Conservation (phyloP, 148 eudicot genomes). For the Drosera capensis region DNA sequence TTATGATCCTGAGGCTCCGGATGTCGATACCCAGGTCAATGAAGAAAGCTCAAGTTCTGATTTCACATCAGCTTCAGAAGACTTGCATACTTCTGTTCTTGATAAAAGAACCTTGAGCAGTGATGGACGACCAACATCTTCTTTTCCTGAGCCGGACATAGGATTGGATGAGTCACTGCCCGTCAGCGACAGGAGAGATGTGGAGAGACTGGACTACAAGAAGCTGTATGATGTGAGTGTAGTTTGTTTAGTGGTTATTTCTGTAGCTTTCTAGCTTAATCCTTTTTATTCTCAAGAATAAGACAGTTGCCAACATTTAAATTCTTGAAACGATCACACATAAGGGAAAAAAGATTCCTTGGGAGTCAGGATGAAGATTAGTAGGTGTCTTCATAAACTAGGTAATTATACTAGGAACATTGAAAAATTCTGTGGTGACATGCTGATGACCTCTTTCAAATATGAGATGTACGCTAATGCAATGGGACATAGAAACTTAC, state of each 20-base stretch:
- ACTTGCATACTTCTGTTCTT: conserved; percentile 29
- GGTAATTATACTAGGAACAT: too few relatives aligned
- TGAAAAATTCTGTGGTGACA: too few relatives aligned
- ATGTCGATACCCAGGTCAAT: conserved; percentile 28
- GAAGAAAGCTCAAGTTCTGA: conserved; percentile 66
- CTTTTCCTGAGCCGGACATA: conserved; percentile 19
- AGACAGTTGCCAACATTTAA: too few relatives aligned
- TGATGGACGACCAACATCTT: conserved; percentile 11
- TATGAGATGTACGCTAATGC: too few relatives aligned
- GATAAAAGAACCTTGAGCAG: conserved; percentile 12
- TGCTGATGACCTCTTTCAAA: too few relatives aligned
- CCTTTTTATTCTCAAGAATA: too few relatives aligned
- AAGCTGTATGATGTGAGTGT: conserved; percentile 80
- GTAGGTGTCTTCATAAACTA: too few relatives aligned
- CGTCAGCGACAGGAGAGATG: conserved; percentile 36
- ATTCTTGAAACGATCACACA: too few relatives aligned
- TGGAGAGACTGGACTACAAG: conserved; percentile 80
- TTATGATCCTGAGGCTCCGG: conserved; percentile 50
- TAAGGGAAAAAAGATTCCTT: too few relatives aligned
- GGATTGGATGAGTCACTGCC: conserved; percentile 20
- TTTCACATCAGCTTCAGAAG: conserved; percentile 83
- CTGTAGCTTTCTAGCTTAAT: too few relatives aligned
- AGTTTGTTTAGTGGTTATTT: conserved; percentile 1
- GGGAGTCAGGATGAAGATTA: too few relatives aligned
- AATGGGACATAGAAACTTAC: too few relatives aligned